Evolutionary conservation across 257 asterid genomes (phyloP).

Genomic region (Cinchona pubescens): DNA sequence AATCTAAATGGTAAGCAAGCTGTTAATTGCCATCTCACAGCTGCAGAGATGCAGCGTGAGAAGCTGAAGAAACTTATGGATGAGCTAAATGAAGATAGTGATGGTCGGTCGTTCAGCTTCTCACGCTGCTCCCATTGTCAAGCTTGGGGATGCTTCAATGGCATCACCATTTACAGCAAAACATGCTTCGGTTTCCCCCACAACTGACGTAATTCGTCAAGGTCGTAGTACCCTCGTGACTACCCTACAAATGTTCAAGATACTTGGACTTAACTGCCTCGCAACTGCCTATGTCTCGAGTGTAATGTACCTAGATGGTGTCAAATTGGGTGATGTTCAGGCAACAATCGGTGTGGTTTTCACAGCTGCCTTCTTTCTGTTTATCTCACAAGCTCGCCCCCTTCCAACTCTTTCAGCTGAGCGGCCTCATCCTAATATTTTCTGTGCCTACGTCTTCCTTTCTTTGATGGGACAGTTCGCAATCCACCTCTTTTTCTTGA

Average conservation of each 20-base stretch:
- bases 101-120: too few species aligned
- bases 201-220: constrained; percentile 89
- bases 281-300: constrained; percentile 97
- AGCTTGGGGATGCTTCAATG: constrained; percentile 98
- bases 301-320: constrained; percentile 94
- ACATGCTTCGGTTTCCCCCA: constrained; percentile 93
- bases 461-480: constrained; percentile 90
- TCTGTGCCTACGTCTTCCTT: constrained; percentile 87
- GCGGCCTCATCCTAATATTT: constrained; percentile 93
- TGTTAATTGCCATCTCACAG: constrained; percentile 62
- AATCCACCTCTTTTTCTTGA: constrained; percentile 71
- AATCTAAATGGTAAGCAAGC: constrained; percentile 54
- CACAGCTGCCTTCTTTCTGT: constrained; percentile 93
- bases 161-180: constrained; percentile 97
- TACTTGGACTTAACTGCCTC: constrained; percentile 94
- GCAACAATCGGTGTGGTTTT: constrained; percentile 97
- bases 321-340: constrained; percentile 88
- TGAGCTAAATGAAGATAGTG: constrained; percentile 89
- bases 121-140: constrained; percentile 90
- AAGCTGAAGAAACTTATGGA: constrained; percentile 88
- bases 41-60: constrained; percentile 83
- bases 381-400: constrained; percentile 93
- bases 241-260: constrained; percentile 98
- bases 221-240: constrained; percentile 97
- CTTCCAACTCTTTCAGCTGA: constrained; percentile 81